Conservation (phyloP, 495 filamentous ascomycete genomes). For the Alectoria sarmentosa region DNA sequence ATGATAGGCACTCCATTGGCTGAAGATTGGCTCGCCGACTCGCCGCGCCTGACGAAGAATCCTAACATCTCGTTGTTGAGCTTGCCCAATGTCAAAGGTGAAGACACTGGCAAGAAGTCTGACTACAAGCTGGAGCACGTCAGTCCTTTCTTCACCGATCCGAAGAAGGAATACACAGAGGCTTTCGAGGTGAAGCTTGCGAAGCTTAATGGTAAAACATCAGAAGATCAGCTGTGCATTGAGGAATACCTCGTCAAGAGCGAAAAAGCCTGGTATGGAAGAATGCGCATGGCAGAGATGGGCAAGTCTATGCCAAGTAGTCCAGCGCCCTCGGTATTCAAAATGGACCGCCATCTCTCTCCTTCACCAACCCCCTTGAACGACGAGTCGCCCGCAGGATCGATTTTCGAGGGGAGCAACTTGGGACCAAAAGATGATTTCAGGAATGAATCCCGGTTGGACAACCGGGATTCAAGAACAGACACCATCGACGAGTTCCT, state of each 20-base stretch:
- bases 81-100: constrained; percentile 42
- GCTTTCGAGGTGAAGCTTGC: constrained; percentile 49
- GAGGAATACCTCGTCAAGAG: constrained; percentile 55
- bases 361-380: constrained; percentile 4
- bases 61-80: constrained; percentile 4
- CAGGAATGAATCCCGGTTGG: neutral
- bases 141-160: constrained; percentile 60
- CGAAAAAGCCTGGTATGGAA: constrained; percentile 58
- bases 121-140: constrained; percentile 57
- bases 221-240: constrained; percentile 50
- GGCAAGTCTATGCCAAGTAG: constrained; percentile 30
- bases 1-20: constrained; percentile 6
- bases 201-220: constrained; percentile 46
- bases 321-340: constrained; percentile 38
- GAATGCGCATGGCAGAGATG: constrained; percentile 48
- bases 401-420: constrained; percentile 5
- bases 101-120: constrained; percentile 30
- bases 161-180: constrained; percentile 48
- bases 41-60: constrained; percentile 3
- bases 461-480: constrained; percentile 8
- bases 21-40: constrained; percentile 8
- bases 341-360: constrained; percentile 6
- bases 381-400: constrained; percentile 7
- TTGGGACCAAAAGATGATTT: constrained; percentile 1
- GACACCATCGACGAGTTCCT: constrained; percentile 46